phyloP scores from a whole-genome alignment of 257 asterid genomes.

The Primulina tabacum region DNA sequence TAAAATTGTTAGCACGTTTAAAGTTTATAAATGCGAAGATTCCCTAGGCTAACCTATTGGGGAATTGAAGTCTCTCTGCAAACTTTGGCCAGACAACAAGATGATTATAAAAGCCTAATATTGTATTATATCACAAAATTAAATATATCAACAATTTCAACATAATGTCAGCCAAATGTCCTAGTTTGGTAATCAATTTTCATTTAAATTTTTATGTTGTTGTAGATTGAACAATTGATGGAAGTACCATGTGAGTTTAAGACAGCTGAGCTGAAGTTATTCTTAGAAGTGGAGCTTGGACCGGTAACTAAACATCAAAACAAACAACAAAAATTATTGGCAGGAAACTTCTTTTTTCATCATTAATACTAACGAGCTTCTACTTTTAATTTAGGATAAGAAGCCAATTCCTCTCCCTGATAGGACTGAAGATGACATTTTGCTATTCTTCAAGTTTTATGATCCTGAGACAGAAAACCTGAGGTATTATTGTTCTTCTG shows the following conservation, averaged over 20 bases:
- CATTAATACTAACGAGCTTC: conserved; percentile 19
- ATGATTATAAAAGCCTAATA: too few relatives aligned
- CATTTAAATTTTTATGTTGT: conserved; percentile 19
- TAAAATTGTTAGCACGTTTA: too few relatives aligned
- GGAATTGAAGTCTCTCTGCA: too few relatives aligned
- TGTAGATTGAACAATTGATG: conserved; percentile 48
- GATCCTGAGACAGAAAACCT: conserved; percentile 51
- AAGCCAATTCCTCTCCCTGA: conserved; percentile 37
- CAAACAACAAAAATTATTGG: conserved; percentile 12
- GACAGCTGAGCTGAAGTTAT: conserved; percentile 46
- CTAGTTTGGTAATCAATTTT: conserved; percentile 11
- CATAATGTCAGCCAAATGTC: conserved; percentile 12
- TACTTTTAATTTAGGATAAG: conserved; percentile 34
- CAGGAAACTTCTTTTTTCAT: conserved; percentile 7
- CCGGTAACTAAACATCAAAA: conserved; percentile 33
- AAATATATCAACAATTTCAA: neutral
- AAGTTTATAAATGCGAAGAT: too few relatives aligned
- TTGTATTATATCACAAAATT: neutral
- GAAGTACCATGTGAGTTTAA: conserved; percentile 32
- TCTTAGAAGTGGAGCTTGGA: conserved; percentile 38
- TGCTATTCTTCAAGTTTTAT: conserved; percentile 53
- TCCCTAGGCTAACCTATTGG: too few relatives aligned
- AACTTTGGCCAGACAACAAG: too few relatives aligned
- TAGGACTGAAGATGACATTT: conserved; percentile 43
- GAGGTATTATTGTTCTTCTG: conserved; percentile 31